These are phyloP conservation scores for Claviceps cyperi DNA, from an alignment of 2,329 filamentous ascomycete genomes.

Conservation along the genomic window DNA sequence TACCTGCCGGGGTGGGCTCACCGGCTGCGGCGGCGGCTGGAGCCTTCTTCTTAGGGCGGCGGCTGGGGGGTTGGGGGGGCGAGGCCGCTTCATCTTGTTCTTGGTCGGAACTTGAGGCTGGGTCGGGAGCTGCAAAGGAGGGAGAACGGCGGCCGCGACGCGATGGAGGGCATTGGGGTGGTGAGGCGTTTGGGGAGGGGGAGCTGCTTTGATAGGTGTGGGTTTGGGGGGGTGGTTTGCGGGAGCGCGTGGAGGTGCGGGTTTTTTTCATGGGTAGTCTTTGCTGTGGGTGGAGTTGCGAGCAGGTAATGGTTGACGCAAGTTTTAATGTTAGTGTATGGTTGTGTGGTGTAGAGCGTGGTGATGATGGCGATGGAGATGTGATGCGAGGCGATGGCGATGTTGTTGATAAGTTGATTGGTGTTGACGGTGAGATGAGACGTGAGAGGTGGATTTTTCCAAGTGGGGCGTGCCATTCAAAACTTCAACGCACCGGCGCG, in stretches of 20 bases:
- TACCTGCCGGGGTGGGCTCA: neutral
- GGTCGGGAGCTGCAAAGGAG: constrained; percentile 14
- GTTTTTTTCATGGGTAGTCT: constrained; percentile 17
- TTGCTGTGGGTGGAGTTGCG: too few species aligned
- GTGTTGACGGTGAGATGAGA: neutral
- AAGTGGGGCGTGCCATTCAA: neutral
- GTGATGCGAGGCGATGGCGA: neutral
- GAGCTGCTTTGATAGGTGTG: constrained; percentile 19
- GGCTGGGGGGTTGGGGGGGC: neutral
- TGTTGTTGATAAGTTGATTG: too few species aligned
- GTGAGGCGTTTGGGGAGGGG: neutral
- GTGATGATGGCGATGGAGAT: neutral
- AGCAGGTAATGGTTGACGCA: too few species aligned
- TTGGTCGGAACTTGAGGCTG: neutral
- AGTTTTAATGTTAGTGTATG: too few species aligned
- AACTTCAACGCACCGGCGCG: too few species aligned
- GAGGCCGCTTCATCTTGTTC: constrained; percentile 12
- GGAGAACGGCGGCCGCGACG: constrained; percentile 5
- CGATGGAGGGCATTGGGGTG: neutral
- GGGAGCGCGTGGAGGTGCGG: constrained; percentile 22
- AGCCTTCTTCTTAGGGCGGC: neutral
- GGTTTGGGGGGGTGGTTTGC: constrained; percentile 19
- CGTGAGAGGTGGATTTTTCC: neutral
- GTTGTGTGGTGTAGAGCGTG: neutral
- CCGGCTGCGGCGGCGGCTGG: neutral